phyloP scores from a whole-genome alignment of 1,284 basidiomycete species.

The Bondarzewia mesenterica region DNA sequence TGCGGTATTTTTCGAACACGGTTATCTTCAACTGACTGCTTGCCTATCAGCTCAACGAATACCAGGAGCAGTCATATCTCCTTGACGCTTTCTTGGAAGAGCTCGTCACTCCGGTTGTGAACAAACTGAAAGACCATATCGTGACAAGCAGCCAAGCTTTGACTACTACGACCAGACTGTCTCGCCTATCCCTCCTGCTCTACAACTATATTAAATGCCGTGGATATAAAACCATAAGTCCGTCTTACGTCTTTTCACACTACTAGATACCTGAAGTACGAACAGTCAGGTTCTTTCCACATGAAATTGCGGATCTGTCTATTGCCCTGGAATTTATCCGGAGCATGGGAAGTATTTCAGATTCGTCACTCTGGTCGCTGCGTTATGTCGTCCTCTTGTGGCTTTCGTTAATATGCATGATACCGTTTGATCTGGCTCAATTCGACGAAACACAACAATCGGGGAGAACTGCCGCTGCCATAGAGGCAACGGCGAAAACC shows the following conservation, averaged over 20 bases:
- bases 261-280: slow-evolving; percentile 12
- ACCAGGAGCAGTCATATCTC: slow-evolving; percentile 91
- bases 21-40: not conserved
- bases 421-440: slow-evolving; percentile 87
- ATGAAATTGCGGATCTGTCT: slow-evolving; percentile 76
- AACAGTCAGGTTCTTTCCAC: slow-evolving; percentile 88
- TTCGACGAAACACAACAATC: slow-evolving; percentile 56
- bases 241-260: slow-evolving; percentile 24
- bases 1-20: slow-evolving; percentile 8
- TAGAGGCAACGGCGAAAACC: slow-evolving; percentile 55
- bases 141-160: slow-evolving; percentile 25
- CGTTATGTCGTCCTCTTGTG: slow-evolving; percentile 85
- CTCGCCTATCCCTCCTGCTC: slow-evolving; percentile 54
- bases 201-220: slow-evolving; percentile 86
- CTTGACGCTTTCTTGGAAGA: slow-evolving; percentile 92
- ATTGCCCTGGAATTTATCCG: slow-evolving; percentile 67
- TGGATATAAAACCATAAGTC: slow-evolving; percentile 90
- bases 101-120: slow-evolving; percentile 75
- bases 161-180: slow-evolving; percentile 35
- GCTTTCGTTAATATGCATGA: slow-evolving; percentile 90
- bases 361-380: slow-evolving; percentile 62
- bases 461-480: slow-evolving; percentile 40
- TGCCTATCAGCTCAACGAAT: slow-evolving; percentile 65
- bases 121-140: slow-evolving; percentile 44
- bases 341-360: slow-evolving; percentile 34